Percentiles rank a stretch among this genome's conserved stretches.
Evolutionary conservation across 495 filamentous ascomycete genomes (phyloP).

Genomic region (Aspergillus olivimuriae): DNA sequence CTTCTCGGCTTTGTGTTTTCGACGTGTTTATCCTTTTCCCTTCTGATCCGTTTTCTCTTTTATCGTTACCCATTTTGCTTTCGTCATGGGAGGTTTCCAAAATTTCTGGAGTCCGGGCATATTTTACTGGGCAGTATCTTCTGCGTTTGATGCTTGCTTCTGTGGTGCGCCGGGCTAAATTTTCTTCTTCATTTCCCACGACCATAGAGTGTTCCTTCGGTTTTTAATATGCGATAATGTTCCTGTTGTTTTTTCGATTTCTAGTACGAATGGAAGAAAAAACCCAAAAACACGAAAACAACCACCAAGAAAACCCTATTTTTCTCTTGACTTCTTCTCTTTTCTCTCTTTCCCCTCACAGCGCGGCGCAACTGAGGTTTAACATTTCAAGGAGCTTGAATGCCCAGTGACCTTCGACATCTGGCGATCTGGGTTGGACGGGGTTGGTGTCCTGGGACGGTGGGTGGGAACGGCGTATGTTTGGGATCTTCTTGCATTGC

Average conservation of each 20-base stretch:
- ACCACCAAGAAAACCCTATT: slow-evolving; percentile 11
- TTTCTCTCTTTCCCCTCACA: slow-evolving; percentile 2
- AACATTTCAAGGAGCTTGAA: no score
- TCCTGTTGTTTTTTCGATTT: slow-evolving; percentile 12
- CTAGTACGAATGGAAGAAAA: slow-evolving; percentile 17
- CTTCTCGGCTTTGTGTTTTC: slow-evolving; percentile 13
- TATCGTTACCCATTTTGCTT: slow-evolving; percentile 15
- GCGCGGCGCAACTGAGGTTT: background rate
- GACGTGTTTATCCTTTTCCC: slow-evolving; percentile 1
- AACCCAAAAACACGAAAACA: slow-evolving; percentile 15
- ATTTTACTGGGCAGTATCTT: slow-evolving; percentile 34
- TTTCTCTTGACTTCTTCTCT: slow-evolving; percentile 5
- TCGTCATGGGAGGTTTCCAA: slow-evolving; percentile 30
- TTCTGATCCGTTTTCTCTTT: slow-evolving; percentile 11
- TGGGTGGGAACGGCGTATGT: background rate
- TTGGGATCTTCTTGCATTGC: background rate
- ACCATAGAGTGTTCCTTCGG: slow-evolving; percentile 33
- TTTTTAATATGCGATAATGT: slow-evolving; percentile 18
- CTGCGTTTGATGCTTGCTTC: slow-evolving; percentile 29
- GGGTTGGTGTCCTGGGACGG: no score
- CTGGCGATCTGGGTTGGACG: no score
- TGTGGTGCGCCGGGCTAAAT: slow-evolving; percentile 28
- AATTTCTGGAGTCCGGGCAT: slow-evolving; percentile 38
- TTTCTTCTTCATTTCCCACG: slow-evolving; percentile 22
- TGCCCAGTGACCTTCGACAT: no score